phyloP scores from a whole-genome alignment of 2,329 filamentous ascomycete species.

The Ceratocystis cubensis region DNA sequence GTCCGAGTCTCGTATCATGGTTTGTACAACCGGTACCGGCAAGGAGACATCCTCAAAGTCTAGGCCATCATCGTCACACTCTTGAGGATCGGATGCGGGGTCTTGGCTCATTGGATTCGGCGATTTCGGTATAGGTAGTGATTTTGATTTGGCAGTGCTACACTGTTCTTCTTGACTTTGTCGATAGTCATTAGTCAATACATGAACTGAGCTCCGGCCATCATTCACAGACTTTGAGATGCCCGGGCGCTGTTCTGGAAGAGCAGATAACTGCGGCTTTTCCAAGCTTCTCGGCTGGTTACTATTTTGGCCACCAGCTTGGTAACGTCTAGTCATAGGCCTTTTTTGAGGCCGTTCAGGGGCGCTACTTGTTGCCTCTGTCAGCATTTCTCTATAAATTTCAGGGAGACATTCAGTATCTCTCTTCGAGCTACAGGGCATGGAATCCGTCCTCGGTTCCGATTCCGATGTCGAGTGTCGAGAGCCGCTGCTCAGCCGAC shows the following conservation, averaged over 20 bases:
- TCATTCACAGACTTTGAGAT: too few species aligned
- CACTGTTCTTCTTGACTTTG: background rate
- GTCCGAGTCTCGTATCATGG: constrained; percentile 38
- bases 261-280: background rate
- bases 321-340: constrained; percentile 8
- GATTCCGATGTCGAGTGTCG: background rate
- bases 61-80: constrained; percentile 32
- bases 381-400: constrained; percentile 18
- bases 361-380: background rate
- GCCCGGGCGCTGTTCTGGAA: background rate
- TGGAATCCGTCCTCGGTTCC: background rate
- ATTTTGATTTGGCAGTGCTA: background rate
- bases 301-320: background rate
- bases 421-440: background rate
- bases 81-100: constrained; percentile 20
- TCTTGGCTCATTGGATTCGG: background rate
- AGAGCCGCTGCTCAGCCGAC: background rate
- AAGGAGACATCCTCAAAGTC: constrained; percentile 41
- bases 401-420: background rate
- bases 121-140: background rate
- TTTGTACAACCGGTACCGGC: constrained; percentile 39
- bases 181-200: too few species aligned
- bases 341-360: constrained; percentile 10
- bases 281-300: background rate
- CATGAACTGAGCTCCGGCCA: background rate